Evolutionary conservation across 139 green algal species (phyloP).

Genomic region (Haematococcus sp.): DNA sequence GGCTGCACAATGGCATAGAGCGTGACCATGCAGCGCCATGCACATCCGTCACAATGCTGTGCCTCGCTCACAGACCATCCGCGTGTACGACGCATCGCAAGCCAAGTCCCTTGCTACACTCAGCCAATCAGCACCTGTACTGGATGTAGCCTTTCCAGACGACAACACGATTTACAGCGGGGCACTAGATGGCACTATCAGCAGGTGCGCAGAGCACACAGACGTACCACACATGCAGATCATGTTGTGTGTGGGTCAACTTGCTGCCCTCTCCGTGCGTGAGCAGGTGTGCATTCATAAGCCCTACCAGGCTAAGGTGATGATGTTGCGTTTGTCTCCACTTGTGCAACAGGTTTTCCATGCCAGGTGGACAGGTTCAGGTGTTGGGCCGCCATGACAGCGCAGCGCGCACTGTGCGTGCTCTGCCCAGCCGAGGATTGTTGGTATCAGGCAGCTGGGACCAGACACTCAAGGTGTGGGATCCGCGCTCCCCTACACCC

Average conservation of each 20-base stretch:
- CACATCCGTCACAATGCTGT: no score
- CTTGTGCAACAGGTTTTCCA: background rate
- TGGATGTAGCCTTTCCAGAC: slow-evolving; percentile 71
- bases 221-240: no score
- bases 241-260: no score
- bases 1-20: no score
- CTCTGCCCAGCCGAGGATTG: background rate
- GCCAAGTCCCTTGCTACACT: slow-evolving; percentile 39
- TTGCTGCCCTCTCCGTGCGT: no score
- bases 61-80: slow-evolving; percentile 23
- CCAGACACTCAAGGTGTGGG: slow-evolving; percentile 13
- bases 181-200: slow-evolving; percentile 60
- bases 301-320: no score
- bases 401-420: background rate
- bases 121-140: slow-evolving; percentile 52
- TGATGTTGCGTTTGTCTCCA: no score
- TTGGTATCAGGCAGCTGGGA: slow-evolving; percentile 17
- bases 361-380: background rate
- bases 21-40: background rate
- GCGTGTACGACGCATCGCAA: slow-evolving; percentile 66
- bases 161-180: slow-evolving; percentile 52
- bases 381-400: background rate
- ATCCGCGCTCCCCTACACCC: background rate
- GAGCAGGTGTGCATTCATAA: no score
- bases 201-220: slow-evolving; percentile 37